Conservation (phyloP, 306 rosid genomes). For the Cucurbita maxima region DNA sequence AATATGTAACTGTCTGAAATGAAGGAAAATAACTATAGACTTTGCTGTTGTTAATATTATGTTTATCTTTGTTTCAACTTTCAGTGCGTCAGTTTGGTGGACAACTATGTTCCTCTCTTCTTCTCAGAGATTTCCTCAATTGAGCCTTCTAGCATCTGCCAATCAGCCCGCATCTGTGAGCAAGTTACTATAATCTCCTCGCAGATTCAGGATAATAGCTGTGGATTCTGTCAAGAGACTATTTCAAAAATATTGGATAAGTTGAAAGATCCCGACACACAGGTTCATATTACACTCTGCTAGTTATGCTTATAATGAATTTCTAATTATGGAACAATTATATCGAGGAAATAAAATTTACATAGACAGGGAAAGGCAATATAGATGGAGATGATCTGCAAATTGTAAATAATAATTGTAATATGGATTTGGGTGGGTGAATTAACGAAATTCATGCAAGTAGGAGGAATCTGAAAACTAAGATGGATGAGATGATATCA, state of each 20-base stretch:
- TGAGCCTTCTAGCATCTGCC: conserved; percentile 53
- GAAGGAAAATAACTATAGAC: not conserved
- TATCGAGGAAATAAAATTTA: not conserved
- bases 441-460: not conserved
- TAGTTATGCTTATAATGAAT: not conserved
- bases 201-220: conserved; percentile 44
- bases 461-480: not conserved
- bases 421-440: not conserved
- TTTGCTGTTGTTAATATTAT: not conserved
- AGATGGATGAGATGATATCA: not conserved
- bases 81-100: conserved; percentile 70
- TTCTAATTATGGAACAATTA: not conserved
- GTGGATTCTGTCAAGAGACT: conserved; percentile 51
- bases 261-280: conserved; percentile 63
- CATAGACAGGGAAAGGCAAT: not conserved
- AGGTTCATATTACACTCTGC: conserved; percentile 30
- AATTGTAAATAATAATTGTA: not conserved
- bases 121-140: conserved; percentile 41
- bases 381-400: not conserved
- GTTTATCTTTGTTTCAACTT: not conserved
- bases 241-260: conserved; percentile 41
- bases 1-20: not conserved
- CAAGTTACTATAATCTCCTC: conserved; percentile 27
- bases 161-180: conserved; percentile 49
- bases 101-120: conserved; percentile 68